Base-by-base conservation (phyloP, 306 rosid genomes). In the Lathyrus tuberosus region DNA sequence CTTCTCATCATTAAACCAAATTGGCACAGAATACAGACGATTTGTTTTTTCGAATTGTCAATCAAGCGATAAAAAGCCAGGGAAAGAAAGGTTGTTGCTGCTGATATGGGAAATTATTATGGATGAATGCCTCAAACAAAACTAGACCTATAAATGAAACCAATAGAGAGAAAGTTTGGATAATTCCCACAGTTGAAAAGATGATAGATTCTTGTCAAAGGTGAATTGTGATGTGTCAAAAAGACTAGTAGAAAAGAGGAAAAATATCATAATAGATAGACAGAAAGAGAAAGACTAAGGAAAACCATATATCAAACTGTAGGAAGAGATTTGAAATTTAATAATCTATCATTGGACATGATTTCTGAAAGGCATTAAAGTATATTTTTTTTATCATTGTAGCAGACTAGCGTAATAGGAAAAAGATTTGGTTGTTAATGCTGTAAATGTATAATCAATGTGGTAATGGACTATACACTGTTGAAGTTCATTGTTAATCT, bases 401-500 rank as follows among this genome's bases (percentile, higher is more conserved):
- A 20, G 30, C 30, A 2, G 28, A 52, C 59, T 52, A 13, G 3
- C 14, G 6, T 20, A 20, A 52, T 52, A 20, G 14, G 8, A 60
- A 60, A 60, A 60, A 7, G 8, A n/a, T 60, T 4, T 22, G 16
- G 20, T 18, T 18, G 58, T 51, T 10, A 51, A 59, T 24, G 56
- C 69, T 24, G 33, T 76, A 48, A 42, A 43, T 31, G 41, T 40
- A 16, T 38, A 15, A 22, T 35, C 51, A 65, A 22, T 37, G 31
- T 22, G 16, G 14, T 33, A 48, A n/a, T 62, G 40, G 14, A 71
- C 62, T 31, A 71, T 22, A 47, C 41, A 37, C 52, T 16, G 33
- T 56, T 11, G 30, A 56, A 44, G 33, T 70, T 54, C 47, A 46
- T 28, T 57, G 47, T 78, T 35, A 44, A 53, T 35, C 67, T 6